A percentile compares a stretch with the other conserved stretches of the same genome.
Evolutionary conservation across 306 rosid genomes (phyloP).

Genomic region (Erythrophleum fordii): DNA sequence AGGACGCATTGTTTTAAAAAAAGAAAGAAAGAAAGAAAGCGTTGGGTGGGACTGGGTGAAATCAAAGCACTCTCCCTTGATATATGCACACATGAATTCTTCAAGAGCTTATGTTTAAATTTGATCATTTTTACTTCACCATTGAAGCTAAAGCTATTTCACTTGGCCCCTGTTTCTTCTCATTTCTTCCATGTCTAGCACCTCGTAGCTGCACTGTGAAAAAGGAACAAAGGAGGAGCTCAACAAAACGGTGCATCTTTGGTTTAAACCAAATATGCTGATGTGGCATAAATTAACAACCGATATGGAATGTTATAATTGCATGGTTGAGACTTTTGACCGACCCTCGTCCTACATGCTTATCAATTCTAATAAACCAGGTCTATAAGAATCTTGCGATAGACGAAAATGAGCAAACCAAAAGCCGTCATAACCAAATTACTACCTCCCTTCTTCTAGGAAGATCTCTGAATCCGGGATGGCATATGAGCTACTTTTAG

Average conservation of each 20-base stretch:
- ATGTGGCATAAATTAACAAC: neutral
- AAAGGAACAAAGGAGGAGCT: neutral
- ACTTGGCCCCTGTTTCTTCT: too few relatives aligned
- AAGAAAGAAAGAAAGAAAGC: too few relatives aligned
- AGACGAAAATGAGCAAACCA: neutral
- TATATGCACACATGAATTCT: neutral
- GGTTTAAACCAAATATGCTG: too few relatives aligned
- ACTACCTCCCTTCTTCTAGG: neutral
- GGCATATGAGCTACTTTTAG: conserved; percentile 14
- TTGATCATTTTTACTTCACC: neutral
- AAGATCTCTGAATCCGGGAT: neutral
- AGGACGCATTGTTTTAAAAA: too few relatives aligned
- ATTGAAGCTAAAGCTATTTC: neutral
- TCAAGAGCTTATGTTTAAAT: neutral
- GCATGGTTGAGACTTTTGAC: neutral
- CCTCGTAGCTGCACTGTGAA: too few relatives aligned
- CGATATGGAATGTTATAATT: neutral
- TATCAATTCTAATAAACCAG: neutral
- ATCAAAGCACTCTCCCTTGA: neutral
- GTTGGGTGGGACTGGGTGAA: too few relatives aligned
- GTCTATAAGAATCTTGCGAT: neutral
- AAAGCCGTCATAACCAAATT: neutral
- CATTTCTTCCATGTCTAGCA: neutral
- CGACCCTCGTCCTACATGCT: neutral
- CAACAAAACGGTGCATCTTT: too few relatives aligned